Base-by-base conservation (phyloP, 1,284 basidiomycete species). In the Meira miltonrushii region DNA sequence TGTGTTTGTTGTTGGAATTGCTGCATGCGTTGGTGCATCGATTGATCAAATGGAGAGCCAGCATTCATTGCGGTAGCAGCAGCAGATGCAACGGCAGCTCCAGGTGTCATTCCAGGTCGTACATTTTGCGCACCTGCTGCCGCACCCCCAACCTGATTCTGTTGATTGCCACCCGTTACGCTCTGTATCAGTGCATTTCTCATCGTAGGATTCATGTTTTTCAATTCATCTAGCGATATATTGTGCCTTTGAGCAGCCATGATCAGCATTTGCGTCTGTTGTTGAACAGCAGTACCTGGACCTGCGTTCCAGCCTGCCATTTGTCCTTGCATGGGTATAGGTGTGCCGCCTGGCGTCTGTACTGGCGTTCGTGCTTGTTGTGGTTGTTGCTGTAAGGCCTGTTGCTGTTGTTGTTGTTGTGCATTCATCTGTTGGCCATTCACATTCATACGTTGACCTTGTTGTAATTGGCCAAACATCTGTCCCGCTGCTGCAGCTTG, bases 221-320 rank as follows among this genome's bases (percentile, higher is more conserved):
- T 74, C 55, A 77, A 60, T 43, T 74, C 72, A n/a, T 77, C 69
- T 21, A 74, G 55, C 1, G 71, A 63, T 19, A 77, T 71, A 28
- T 70, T 71, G 28, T 71, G 67, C 25, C 66, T 65, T 54, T 67
- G 59, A 11, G 75, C 75, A 3, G 73, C 75, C 1, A 63, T 58
- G 44, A 74, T 59, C 46, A 77, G 65, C 28, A 74, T 56, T 40
- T 73, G 67, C 56, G 74, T 72, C 58, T 75, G 72, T 56, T 77
- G 74, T 49, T 67, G 67, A 4, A 39, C 12, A 25, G 43, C 43
- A 9, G 43, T 17, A 33, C 28, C 28, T 21, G 46, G 46, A 25
- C 23, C 23, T 23, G 46, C 46, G 23, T 48, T 48, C 67, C 67
- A 71, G 2, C 55, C 51, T 11, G 59, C 61, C 40, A 40, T 47